These are phyloP conservation scores for Cytospora chrysosperma DNA, from an alignment of 2,329 filamentous ascomycete genomes.

Conservation along the genomic window DNA sequence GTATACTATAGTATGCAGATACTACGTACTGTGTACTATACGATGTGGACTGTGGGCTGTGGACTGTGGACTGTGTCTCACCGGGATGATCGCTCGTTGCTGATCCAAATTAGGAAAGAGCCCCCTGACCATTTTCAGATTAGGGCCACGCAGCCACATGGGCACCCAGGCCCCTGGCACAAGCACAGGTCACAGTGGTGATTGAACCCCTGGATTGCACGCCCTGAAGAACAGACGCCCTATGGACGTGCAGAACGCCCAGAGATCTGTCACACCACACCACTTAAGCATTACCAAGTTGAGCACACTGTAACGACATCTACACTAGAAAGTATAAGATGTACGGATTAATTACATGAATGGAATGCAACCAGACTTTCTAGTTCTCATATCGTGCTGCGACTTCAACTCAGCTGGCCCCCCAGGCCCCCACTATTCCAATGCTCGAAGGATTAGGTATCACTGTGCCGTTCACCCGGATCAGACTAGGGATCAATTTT, in stretches of 20 bases:
- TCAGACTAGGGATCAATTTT: background rate
- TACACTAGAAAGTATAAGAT: background rate
- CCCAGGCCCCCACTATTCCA: no score
- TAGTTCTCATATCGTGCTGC: background rate
- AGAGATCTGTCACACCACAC: background rate
- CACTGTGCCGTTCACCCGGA: no score
- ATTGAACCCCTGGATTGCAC: background rate
- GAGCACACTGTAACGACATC: no score
- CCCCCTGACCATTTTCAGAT: background rate
- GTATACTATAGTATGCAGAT: background rate
- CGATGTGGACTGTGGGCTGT: background rate
- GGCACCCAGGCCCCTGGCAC: no score
- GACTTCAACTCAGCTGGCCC: background rate
- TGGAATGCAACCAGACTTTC: background rate
- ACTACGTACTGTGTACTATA: background rate
- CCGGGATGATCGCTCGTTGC: background rate
- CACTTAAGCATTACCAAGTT: background rate
- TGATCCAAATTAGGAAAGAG: background rate
- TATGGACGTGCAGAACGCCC: background rate
- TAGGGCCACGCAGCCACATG: no score
- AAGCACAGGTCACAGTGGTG: background rate
- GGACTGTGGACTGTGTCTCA: background rate
- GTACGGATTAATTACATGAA: background rate
- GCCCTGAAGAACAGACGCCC: background rate
- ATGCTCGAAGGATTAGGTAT: no score